A percentile compares a stretch with the other conserved stretches of the same genome.
phyloP scores from a whole-genome alignment of 2,329 filamentous ascomycete species.

The Colletotrichum tabaci region DNA sequence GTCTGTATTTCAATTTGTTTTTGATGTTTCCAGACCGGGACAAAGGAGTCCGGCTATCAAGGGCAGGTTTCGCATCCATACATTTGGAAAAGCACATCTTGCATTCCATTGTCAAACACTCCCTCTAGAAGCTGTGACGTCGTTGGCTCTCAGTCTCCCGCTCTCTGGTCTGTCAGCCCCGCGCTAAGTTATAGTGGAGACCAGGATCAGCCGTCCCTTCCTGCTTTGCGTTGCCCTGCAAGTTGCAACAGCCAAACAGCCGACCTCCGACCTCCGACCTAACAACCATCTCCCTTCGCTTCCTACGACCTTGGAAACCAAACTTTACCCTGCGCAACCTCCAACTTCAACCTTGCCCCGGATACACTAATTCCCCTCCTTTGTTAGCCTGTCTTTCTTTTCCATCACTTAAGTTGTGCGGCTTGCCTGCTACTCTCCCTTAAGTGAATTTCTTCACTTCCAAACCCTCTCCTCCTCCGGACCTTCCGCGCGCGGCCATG shows the following conservation, averaged over 20 bases:
- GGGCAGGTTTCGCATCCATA: neutral
- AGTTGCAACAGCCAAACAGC: slow-evolving; percentile 23
- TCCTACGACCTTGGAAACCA: slow-evolving; percentile 12
- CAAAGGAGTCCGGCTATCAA: too few relatives aligned
- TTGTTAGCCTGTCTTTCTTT: neutral
- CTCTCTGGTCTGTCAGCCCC: slow-evolving; percentile 37
- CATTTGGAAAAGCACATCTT: too few relatives aligned
- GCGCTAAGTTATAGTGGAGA: slow-evolving; percentile 38
- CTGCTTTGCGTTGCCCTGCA: slow-evolving; percentile 12
- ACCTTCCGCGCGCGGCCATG: slow-evolving; percentile 37
- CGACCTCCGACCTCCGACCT: slow-evolving; percentile 1
- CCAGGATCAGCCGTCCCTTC: slow-evolving; percentile 28
- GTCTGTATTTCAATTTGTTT: too few relatives aligned
- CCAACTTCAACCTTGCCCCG: slow-evolving; percentile 14
- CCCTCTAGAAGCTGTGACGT: slow-evolving; percentile 30
- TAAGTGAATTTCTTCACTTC: slow-evolving; percentile 22
- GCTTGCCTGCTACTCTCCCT: slow-evolving; percentile 34
- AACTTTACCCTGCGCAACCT: slow-evolving; percentile 26
- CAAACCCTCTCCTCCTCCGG: slow-evolving; percentile 12
- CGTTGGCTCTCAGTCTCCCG: neutral
- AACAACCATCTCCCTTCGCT: slow-evolving; percentile 12
- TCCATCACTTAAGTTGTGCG: slow-evolving; percentile 22
- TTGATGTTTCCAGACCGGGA: neutral
- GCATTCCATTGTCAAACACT: neutral
- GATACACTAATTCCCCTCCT: slow-evolving; percentile 1